Evolutionary conservation across 2,329 filamentous ascomycete genomes (phyloP).

Genomic region (Cercospora zeae-maydis): DNA sequence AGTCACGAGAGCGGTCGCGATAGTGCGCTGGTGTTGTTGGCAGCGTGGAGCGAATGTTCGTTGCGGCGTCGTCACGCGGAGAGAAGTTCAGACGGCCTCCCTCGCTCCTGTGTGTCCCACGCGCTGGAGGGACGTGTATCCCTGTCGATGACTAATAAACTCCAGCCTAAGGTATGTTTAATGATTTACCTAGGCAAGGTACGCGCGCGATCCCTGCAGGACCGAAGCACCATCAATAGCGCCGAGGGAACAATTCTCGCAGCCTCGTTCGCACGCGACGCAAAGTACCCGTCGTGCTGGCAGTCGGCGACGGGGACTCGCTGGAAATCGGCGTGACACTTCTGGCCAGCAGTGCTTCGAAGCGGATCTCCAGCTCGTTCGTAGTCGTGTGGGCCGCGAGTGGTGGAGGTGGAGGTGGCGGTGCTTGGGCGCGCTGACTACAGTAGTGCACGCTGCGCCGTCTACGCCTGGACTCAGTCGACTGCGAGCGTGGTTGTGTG

Average conservation of each 20-base stretch:
- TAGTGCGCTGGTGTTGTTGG: background rate
- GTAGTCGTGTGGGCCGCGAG: background rate
- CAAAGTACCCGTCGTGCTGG: constrained; percentile 13
- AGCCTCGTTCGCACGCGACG: constrained; percentile 8
- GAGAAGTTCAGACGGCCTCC: background rate
- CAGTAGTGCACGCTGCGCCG: constrained; percentile 5
- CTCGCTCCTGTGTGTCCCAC: background rate
- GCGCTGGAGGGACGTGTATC: background rate
- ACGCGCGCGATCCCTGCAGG: background rate
- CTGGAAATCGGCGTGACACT: constrained; percentile 1
- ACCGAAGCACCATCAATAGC: background rate
- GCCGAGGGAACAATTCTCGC: constrained; percentile 4
- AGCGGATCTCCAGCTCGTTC: background rate
- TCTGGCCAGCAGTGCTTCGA: constrained; percentile 6
- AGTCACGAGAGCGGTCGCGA: background rate
- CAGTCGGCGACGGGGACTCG: constrained; percentile 6
- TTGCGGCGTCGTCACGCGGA: background rate
- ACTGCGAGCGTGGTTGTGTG: background rate
- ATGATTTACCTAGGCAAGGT: no score
- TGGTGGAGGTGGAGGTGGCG: background rate
- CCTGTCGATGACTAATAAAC: background rate
- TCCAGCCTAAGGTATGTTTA: no score
- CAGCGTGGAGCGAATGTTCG: background rate
- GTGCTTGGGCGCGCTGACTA: constrained; percentile 4
- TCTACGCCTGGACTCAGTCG: background rate